Conservation (phyloP, 352 stramenopile species). For the Phytophthora idaei region DNA sequence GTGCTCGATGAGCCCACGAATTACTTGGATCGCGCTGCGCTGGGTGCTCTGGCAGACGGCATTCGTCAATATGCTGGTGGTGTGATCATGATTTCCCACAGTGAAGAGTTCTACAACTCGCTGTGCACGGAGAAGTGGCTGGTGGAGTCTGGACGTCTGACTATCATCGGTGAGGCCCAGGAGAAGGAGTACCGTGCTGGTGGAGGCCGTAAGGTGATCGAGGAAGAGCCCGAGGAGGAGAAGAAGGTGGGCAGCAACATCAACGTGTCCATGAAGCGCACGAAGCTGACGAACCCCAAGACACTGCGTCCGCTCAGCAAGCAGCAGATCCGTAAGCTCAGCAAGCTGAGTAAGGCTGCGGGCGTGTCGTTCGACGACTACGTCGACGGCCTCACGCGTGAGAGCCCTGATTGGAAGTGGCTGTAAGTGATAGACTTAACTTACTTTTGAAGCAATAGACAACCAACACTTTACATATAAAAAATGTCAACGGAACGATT, state of each 20-base stretch:
- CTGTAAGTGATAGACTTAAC: conserved; percentile 52
- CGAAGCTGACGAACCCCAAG: conserved; percentile 76
- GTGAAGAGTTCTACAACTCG: conserved; percentile 84
- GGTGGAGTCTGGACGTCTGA: conserved; percentile 66
- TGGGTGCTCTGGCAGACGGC: conserved; percentile 64
- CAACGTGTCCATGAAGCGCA: conserved; percentile 66
- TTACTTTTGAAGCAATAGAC: conserved; percentile 41
- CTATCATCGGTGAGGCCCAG: conserved; percentile 72
- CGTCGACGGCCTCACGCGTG: conserved; percentile 57
- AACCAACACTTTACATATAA: conserved; percentile 22
- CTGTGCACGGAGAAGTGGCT: conserved; percentile 81
- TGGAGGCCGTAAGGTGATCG: conserved; percentile 65
- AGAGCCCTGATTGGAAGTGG: conserved; percentile 79
- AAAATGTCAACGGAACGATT: not conserved
- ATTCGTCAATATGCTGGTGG: conserved; percentile 76
- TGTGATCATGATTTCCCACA: conserved; percentile 86
- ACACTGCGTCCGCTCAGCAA: conserved; percentile 70
- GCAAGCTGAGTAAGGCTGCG: conserved; percentile 62
- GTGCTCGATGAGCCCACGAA: conserved; percentile 91
- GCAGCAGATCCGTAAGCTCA: conserved; percentile 73
- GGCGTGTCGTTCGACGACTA: conserved; percentile 70
- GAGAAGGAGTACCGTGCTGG: conserved; percentile 75
- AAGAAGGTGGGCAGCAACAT: conserved; percentile 49
- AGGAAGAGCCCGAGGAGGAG: conserved; percentile 60
- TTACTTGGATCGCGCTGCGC: conserved; percentile 78